Base-by-base conservation (phyloP, 2,329 filamentous ascomycete genomes). In the Aspergillus sp. region DNA sequence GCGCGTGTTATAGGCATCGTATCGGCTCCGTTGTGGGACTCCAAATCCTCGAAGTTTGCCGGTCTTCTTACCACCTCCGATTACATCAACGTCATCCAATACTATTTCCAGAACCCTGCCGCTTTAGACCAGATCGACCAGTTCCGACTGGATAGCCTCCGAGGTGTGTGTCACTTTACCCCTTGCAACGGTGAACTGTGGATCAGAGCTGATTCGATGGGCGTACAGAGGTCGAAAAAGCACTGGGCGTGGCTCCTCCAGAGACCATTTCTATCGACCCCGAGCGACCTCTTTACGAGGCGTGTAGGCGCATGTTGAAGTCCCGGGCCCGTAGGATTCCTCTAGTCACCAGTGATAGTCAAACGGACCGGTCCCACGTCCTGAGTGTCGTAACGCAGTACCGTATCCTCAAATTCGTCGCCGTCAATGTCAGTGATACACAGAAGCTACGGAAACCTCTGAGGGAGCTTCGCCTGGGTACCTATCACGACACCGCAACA, bases 341-440 rank as follows among this genome's bases (percentile, higher is more conserved):
- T 1, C 78, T 98, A 6, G 86, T 98, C 46, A 93, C 96, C 57
- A 79, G 88, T 51, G 93, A 98, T 61, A 90, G 94, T 61, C 93
- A 98, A 69, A 98, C 93, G 2, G 83, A 87, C 44, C 81, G 90
- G 50, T 84, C 93, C 61, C 93, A 91, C 71, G 90, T 98, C 12
- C 88, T 98, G 48, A 96, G 90, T 58, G 93, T 98, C 48, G 87
- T 98, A 46, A 98, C 93, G 0, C 93, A 98, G 67, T 98, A 98
- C 69, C 86, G 94, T 46, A 97, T 98, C 56, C 80, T 98, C 52
- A 98, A 98, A 66, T 98, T 98, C 66, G 94, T 98, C 49, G 90
- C 93, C 8, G 91, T 98, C 68, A 98, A 98, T 68, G 83, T 88
- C 33, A 83, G 85, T 56, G 87, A 95, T 62, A 96, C 91, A 5